A percentile compares a stretch with the other conserved stretches of the same genome.
phyloP scores from a whole-genome alignment of 305 asterid species.

The Rubia tinctorum region DNA sequence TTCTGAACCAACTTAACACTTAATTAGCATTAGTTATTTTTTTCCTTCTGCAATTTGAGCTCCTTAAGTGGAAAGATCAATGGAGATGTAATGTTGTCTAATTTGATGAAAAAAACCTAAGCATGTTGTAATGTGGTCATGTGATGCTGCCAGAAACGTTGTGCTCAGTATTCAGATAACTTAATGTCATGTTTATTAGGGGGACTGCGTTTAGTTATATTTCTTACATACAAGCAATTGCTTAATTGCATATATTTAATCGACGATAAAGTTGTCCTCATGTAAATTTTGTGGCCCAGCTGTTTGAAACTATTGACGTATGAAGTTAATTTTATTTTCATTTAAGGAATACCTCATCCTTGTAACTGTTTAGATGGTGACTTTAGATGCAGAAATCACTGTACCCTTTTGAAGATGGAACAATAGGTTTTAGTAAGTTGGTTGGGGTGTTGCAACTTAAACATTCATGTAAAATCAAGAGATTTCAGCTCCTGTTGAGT shows the following conservation, averaged over 20 bases:
- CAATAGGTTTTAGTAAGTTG: not conserved
- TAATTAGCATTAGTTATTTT: not conserved
- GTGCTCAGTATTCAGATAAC: not conserved
- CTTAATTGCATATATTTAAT: not conserved
- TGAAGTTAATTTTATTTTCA: not conserved
- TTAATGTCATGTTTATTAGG: not conserved
- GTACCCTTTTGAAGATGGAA: slow-evolving; percentile 4
- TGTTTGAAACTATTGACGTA: not conserved
- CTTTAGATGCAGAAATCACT: not conserved
- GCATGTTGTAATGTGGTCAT: not conserved
- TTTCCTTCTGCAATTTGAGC: not conserved
- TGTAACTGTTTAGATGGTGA: not conserved
- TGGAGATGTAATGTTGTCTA: not conserved
- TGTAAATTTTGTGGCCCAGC: not conserved
- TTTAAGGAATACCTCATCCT: not conserved
- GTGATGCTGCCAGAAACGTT: not conserved
- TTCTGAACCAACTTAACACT: not conserved
- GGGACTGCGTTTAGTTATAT: not conserved
- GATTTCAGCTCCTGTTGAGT: not conserved
- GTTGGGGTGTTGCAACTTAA: not conserved
- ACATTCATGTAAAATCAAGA: not conserved
- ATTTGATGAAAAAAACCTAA: not conserved
- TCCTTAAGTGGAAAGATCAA: not conserved
- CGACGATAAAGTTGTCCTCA: not conserved
- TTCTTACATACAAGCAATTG: not conserved